Conservation (phyloP, 768 basidiomycete genomes). For the Pisolithus marmoratus region DNA sequence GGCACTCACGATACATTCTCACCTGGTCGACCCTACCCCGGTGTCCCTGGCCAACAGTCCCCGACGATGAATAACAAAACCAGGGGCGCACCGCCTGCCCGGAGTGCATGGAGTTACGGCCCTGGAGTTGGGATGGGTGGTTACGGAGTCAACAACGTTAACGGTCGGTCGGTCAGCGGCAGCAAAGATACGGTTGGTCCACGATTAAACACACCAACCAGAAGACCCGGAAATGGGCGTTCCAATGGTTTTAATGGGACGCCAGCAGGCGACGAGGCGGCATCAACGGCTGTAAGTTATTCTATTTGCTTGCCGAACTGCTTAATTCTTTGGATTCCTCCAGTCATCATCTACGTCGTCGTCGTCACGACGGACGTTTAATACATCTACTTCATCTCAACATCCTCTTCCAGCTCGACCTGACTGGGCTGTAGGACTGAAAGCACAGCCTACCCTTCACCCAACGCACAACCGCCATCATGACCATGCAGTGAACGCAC, state of each 20-base stretch:
- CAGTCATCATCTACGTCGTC: conserved; percentile 79
- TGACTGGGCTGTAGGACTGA: conserved; percentile 86
- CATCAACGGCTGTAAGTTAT: conserved; percentile 67
- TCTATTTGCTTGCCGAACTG: conserved; percentile 1
- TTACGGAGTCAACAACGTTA: conserved; percentile 25
- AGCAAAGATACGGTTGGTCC: conserved; percentile 57
- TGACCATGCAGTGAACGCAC: conserved; percentile 37
- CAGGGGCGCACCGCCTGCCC: conserved; percentile 35
- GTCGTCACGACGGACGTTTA: conserved; percentile 67
- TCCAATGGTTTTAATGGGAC: conserved; percentile 53
- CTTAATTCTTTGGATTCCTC: conserved; percentile 5
- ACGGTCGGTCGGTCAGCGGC: conserved; percentile 14
- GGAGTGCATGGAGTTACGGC: conserved; percentile 66
- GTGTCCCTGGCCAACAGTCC: conserved; percentile 27
- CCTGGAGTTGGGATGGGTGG: conserved; percentile 53
- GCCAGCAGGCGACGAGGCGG: conserved; percentile 65
- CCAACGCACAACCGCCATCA: conserved; percentile 45
- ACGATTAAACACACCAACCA: conserved; percentile 46
- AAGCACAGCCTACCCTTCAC: conserved; percentile 66
- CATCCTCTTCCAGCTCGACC: conserved; percentile 78
- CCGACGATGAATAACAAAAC: conserved; percentile 20
- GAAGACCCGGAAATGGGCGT: conserved; percentile 48
- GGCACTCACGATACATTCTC: conserved; percentile 18
- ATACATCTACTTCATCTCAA: conserved; percentile 66
- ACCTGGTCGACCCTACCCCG: conserved; percentile 21